Evolutionary conservation across 2,329 filamentous ascomycete species (phyloP).

Genomic region (Metarhizium humberi): DNA sequence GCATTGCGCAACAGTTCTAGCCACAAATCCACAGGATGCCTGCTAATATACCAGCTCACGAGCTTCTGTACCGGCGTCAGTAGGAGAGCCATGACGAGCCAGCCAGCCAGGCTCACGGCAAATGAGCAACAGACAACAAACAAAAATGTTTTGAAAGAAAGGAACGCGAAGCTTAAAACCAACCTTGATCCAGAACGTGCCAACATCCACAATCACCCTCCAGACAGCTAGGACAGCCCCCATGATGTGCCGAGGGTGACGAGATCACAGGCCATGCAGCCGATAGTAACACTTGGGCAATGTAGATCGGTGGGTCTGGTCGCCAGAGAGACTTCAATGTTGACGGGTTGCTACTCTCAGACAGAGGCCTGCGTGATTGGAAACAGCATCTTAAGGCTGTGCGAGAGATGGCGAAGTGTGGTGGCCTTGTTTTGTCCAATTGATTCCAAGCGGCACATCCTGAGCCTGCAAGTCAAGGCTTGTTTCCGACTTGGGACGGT

Average conservation of each 20-base stretch:
- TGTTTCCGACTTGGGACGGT: neutral
- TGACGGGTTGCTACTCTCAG: neutral
- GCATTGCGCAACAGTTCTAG: conserved; percentile 57
- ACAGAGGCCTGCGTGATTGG: neutral
- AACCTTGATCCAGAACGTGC: conserved; percentile 54
- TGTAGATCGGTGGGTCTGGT: neutral
- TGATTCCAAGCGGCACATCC: neutral
- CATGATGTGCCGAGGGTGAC: conserved; percentile 28
- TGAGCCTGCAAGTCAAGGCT: neutral
- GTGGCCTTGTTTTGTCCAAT: no score
- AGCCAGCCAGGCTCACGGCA: conserved; percentile 2
- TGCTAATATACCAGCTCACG: conserved; percentile 55
- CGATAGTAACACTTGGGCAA: neutral
- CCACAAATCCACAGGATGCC: conserved; percentile 55
- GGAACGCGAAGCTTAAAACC: conserved; percentile 10
- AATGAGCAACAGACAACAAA: no score
- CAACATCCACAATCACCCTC: conserved; percentile 51
- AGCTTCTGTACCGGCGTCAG: conserved; percentile 47
- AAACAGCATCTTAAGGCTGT: neutral
- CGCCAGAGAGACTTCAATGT: neutral
- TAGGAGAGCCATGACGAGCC: conserved; percentile 5
- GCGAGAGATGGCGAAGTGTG: neutral
- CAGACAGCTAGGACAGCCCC: conserved; percentile 39
- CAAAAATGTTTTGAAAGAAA: conserved; percentile 4
- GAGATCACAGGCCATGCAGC: conserved; percentile 17